Base-by-base conservation (phyloP, 306 rosid genomes). In the Hippophae gyantsensis region DNA sequence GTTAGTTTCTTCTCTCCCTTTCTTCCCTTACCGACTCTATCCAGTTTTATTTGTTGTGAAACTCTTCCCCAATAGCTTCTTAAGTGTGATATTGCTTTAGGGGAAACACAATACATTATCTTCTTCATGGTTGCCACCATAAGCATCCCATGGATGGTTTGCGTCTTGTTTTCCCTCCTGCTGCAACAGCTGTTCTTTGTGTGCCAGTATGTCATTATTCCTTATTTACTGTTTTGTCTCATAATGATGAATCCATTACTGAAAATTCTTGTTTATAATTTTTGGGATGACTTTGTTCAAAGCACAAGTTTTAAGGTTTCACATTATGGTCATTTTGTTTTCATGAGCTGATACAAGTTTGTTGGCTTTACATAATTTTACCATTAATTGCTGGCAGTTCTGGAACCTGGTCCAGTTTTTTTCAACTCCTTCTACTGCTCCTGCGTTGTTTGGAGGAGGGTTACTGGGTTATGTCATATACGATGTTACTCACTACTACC, bases 111-210 rank as follows among this genome's bases (percentile, higher is more conserved):
- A 0, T 66, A 14, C 99, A 93, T 75, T 88, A 88, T 84, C 95
- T 93, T 63, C 79, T 93, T 54, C 99, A 93, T 68, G 99, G 99
- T 61, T 88, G 95, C 80, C 99, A 93, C 72, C 99, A 88, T 72
- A 93, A 93, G 72, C 97, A 93, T 65, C 99, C 99, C 8, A 93
- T 88, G 97, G 99, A 93, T 64, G 82, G 97, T 54, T 70, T 93
- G 79, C 81, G 99, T 63, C 99, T 93, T 57, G 99, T 93, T 70
- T 88, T 93, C 18, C 99, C 99, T 63, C 99, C 99, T 2, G 61
- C 94, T 66, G 97, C 89, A 50, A 84, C 99, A 9, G 95, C 95
- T 68, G 42, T 86, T 69, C 73, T 93, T 52, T 72, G 77, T 51
- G 8, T 80, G 13, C 97, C 97, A 13, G 99, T 93, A 82, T 63